Base-by-base conservation (phyloP, 352 stramenopile species). In the Globisporangium echinulatum region DNA sequence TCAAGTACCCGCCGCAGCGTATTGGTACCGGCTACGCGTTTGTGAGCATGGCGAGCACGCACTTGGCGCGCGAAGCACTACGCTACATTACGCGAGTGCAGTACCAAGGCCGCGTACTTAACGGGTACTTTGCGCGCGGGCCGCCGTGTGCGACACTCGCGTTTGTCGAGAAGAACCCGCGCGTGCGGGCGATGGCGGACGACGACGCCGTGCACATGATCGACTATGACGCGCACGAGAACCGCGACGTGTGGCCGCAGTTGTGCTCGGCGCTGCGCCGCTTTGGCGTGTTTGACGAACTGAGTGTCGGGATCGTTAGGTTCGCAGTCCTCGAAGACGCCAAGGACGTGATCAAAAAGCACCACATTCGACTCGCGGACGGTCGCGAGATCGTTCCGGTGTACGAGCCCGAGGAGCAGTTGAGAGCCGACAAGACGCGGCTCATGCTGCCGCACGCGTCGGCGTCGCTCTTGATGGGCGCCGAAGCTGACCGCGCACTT, bases 351-450 rank as follows among this genome's bases (percentile, higher is more conserved):
- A 84, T 90, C 25, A 68, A 69, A 0, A 78, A 75, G 48, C 68
- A 79, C 19, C 56, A 74, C 52, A 75, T 84, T 37, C 68, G 54
- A 14, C 57, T 90, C 46, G 25, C 40, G 40, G 67, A 75, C n/a
- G 71, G 65, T 3, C 68, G 74, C 37, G 74, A 85, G 19, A 78
- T 92, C 44, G 74, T 87, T 39, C 77, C 79, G 25, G 65, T 88
- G 9, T 92, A 90, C 47, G 79, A 89, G 49, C 75, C 73, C 6
- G 78, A 87, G 50, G 80, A 86, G 47, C 82, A 92, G 54, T 66
- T 79, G 13, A 54, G 69, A 39, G 72, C 74, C 58, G 79, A 87
- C 63, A 66, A 66, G 17, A 84, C 73, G n/a, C 64, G 77, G 13
- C 25, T 33, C 25, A 33, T 33, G 25, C 25, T 33, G 25, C 25